These are phyloP conservation scores for Talaromyces adpressus DNA, from an alignment of 495 filamentous ascomycete species.

Conservation along the genomic window DNA sequence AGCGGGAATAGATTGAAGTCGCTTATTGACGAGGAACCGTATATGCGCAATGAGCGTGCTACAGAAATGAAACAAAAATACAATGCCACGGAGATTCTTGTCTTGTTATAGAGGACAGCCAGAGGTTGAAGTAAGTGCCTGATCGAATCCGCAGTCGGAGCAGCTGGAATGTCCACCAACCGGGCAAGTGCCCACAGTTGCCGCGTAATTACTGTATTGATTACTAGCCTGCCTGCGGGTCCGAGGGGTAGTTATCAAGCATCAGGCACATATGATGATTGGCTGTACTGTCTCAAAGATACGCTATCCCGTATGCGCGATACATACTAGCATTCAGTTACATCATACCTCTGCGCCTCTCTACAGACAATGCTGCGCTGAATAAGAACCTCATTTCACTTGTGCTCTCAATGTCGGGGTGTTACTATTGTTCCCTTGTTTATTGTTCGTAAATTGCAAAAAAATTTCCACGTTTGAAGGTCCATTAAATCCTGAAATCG, in stretches of 20 bases:
- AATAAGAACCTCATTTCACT: neutral
- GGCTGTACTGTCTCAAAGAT: neutral
- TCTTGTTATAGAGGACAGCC: neutral
- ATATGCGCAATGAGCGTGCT: neutral
- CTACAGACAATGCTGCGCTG: neutral
- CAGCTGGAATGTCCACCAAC: conserved; percentile 3
- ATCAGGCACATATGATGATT: neutral
- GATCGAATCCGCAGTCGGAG: neutral
- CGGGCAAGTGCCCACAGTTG: neutral
- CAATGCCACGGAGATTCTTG: neutral
- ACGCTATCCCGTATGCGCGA: neutral
- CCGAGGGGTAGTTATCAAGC: neutral
- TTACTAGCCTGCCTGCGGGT: neutral
- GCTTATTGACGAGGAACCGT: neutral
- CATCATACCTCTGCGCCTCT: neutral
- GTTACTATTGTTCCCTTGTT: neutral
- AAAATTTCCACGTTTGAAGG: neutral
- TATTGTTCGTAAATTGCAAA: neutral
- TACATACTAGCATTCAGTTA: neutral
- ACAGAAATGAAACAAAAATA: neutral
- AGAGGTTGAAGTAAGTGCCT: neutral
- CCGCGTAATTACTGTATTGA: neutral
- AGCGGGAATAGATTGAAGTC: neutral
- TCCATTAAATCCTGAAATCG: neutral
- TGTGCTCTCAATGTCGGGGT: neutral